Evolutionary conservation across 192 early-diverging fungal species (phyloP).

Genomic region (Umbelopsis vinacea): DNA sequence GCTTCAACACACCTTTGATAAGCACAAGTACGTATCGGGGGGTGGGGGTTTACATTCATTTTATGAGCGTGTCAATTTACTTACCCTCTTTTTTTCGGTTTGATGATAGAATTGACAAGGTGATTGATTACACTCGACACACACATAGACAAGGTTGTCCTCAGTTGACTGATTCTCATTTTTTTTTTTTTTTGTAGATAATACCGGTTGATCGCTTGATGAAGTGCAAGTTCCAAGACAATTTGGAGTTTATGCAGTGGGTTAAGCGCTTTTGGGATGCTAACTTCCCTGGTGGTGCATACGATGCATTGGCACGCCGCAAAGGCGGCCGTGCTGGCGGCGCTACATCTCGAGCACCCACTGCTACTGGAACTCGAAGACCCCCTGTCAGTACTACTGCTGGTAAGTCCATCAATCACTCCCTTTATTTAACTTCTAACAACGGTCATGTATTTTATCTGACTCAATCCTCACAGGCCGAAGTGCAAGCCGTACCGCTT

Average conservation of each 20-base stretch:
- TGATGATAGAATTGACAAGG: constrained; percentile 74
- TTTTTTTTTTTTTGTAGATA: constrained; percentile 48
- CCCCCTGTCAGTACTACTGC: constrained; percentile 39
- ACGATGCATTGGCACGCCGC: constrained; percentile 81
- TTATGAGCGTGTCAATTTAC: not conserved
- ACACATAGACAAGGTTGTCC: not conserved
- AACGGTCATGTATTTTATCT: not conserved
- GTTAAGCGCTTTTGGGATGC: constrained; percentile 92
- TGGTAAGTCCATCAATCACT: constrained; percentile 28
- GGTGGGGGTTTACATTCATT: not conserved
- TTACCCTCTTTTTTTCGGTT: not conserved
- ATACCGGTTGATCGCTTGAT: constrained; percentile 89
- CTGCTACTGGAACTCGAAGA: constrained; percentile 42
- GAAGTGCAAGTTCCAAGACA: constrained; percentile 98
- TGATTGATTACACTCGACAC: constrained; percentile 29
- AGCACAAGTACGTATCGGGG: constrained; percentile 68
- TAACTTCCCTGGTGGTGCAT: constrained; percentile 80
- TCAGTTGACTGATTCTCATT: not conserved
- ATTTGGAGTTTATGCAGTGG: constrained; percentile 98
- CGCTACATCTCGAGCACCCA: constrained; percentile 29
- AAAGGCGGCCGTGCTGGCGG: constrained; percentile 35
- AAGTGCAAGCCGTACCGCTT: constrained; percentile 22
- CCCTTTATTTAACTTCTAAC: not conserved
- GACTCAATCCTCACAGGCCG: constrained; percentile 16
- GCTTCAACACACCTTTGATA: constrained; percentile 85